Evolutionary conservation across 1,284 basidiomycete genomes (phyloP).

Genomic region (Microbotryum scabiosae): DNA sequence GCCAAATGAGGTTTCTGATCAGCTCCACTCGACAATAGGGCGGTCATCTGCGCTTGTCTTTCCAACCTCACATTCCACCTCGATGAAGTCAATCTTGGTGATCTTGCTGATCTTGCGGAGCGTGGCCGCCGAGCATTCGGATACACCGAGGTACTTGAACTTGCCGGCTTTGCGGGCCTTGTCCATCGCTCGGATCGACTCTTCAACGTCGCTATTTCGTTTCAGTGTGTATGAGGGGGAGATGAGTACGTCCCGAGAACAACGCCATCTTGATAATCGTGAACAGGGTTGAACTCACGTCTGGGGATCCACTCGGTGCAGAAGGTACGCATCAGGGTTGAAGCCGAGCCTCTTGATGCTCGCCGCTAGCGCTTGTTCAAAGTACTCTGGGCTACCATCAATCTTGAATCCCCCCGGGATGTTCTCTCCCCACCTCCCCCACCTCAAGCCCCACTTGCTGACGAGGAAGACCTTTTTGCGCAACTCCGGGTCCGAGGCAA

Average conservation of each 20-base stretch:
- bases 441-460: conserved; percentile 25
- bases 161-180: conserved; percentile 50
- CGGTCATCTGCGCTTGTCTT: conserved; percentile 43
- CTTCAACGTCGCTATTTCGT: conserved; percentile 41
- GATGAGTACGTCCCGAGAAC: not conserved
- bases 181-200: conserved; percentile 43
- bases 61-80: conserved; percentile 38
- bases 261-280: no score
- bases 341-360: conserved; percentile 16
- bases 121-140: conserved; percentile 51
- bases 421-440: conserved; percentile 11
- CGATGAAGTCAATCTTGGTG: conserved; percentile 27
- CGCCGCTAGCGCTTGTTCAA: conserved; percentile 9
- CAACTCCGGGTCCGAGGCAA: conserved; percentile 3
- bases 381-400: conserved; percentile 12
- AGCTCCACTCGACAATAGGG: not conserved
- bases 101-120: conserved; percentile 52
- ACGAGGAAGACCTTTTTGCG: conserved; percentile 27
- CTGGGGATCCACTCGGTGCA: conserved; percentile 23
- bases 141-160: conserved; percentile 54
- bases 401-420: no score
- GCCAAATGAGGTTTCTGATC: not conserved
- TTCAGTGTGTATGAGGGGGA: not conserved
- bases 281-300: not conserved
- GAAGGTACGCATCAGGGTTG: conserved; percentile 21